These are phyloP conservation scores for Aspergillus terreus DNA, from an alignment of 2,329 filamentous ascomycete genomes.

Conservation along the genomic window DNA sequence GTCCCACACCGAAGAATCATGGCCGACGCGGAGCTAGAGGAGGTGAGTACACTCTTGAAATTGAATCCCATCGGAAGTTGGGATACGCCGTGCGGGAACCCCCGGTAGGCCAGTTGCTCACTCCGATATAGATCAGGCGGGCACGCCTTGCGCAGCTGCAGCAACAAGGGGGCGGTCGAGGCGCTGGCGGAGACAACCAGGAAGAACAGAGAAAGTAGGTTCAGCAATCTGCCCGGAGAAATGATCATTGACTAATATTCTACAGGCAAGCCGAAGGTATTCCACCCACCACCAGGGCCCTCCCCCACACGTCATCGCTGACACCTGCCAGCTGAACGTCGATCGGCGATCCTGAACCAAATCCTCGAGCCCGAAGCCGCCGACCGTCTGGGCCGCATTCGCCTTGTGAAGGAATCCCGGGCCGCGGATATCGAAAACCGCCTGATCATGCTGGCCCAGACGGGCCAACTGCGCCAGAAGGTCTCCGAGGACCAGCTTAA, in stretches of 20 bases:
- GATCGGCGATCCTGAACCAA: slow-evolving; percentile 67
- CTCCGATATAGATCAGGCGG: slow-evolving; percentile 67
- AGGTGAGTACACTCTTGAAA: slow-evolving; percentile 38
- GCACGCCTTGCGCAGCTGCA: slow-evolving; percentile 93
- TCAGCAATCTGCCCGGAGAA: neutral
- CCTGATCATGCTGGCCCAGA: slow-evolving; percentile 84
- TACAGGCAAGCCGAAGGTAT: slow-evolving; percentile 32
- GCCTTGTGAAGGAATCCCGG: slow-evolving; percentile 89
- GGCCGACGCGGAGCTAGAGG: slow-evolving; percentile 65
- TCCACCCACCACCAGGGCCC: neutral
- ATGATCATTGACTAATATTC: slow-evolving; percentile 2
- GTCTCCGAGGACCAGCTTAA: slow-evolving; percentile 93
- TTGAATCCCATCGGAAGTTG: neutral
- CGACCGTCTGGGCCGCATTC: slow-evolving; percentile 89
- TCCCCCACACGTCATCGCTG: neutral
- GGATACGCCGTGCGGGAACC: neutral
- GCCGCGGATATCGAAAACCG: slow-evolving; percentile 88
- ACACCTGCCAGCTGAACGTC: slow-evolving; percentile 26
- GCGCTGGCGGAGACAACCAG: slow-evolving; percentile 49
- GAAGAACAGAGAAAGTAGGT: slow-evolving; percentile 65
- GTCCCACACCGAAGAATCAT: slow-evolving; percentile 34
- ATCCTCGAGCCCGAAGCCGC: slow-evolving; percentile 93
- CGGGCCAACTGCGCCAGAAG: slow-evolving; percentile 79
- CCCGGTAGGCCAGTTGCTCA: slow-evolving; percentile 1
- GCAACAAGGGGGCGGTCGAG: slow-evolving; percentile 61